Conservation (phyloP, 208 protist genomes). For the Kentomonas sorsogonicus region DNA sequence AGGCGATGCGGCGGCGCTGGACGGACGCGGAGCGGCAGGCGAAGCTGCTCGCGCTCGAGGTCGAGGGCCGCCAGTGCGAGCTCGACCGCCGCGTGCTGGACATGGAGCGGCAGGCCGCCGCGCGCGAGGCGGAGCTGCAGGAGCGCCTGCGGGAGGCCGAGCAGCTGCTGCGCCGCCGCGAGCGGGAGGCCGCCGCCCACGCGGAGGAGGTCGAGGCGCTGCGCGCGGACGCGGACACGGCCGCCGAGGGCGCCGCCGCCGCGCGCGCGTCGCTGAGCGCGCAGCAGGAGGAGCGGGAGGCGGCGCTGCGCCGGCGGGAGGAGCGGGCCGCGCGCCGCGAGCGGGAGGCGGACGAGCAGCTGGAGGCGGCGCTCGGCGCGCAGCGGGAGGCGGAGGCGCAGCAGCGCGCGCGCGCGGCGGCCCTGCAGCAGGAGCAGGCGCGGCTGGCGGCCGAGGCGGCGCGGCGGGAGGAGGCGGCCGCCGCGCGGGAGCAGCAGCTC, state of each 20-base stretch:
- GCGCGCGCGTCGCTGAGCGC: constrained; percentile 29
- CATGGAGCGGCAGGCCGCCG: constrained; percentile 26
- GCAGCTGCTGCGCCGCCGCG: constrained; percentile 37
- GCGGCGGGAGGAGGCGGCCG: constrained; percentile 15
- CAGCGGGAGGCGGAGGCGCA: constrained; percentile 13
- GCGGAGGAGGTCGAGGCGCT: constrained; percentile 41
- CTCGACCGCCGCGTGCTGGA: constrained; percentile 48
- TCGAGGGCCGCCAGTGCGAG: constrained; percentile 49
- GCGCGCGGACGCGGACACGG: constrained; percentile 17
- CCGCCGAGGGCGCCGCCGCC: constrained; percentile 19
- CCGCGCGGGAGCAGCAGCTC: constrained; percentile 1
- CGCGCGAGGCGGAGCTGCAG: constrained; percentile 35
- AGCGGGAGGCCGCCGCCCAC: constrained; percentile 29
- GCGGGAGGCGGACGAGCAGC: too few relatives aligned
- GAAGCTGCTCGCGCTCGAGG: constrained; percentile 34
- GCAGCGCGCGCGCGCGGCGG: constrained; percentile 29
- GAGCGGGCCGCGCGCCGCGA: constrained; percentile 32
- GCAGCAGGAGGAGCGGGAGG: constrained; percentile 21
- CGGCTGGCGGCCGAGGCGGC: constrained; percentile 14
- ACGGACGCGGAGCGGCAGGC: constrained; percentile 37
- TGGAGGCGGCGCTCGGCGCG: constrained; percentile 16
- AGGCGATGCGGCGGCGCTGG: constrained; percentile 45
- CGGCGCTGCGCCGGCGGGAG: constrained; percentile 35
- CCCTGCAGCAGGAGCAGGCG: constrained; percentile 38
- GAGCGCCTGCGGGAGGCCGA: constrained; percentile 35